Conservation (phyloP, 257 asterid species). For the Solanum chmielewskii region DNA sequence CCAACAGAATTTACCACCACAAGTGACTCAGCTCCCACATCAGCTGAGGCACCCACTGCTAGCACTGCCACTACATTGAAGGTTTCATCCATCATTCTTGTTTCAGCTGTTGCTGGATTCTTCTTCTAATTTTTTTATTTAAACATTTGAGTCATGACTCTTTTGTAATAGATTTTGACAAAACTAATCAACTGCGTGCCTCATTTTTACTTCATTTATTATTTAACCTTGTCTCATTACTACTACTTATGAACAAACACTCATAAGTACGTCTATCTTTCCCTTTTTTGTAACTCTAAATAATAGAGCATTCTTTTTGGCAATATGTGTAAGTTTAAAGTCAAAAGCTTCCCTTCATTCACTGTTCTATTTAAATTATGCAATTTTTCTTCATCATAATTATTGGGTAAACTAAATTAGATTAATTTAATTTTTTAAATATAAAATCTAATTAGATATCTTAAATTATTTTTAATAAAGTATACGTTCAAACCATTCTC, state of each 20-base stretch:
- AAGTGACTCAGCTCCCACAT: background rate
- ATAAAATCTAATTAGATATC: too few relatives aligned
- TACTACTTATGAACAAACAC: background rate
- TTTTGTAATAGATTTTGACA: background rate
- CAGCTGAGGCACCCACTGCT: constrained; percentile 7
- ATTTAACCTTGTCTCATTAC: background rate
- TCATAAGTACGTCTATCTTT: background rate
- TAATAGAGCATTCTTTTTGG: background rate
- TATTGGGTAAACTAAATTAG: too few relatives aligned
- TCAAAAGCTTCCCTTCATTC: background rate
- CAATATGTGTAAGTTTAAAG: background rate
- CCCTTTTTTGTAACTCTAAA: too few relatives aligned
- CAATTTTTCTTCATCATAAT: too few relatives aligned
- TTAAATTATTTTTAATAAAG: too few relatives aligned
- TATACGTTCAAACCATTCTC: too few relatives aligned
- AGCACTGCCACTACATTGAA: constrained; percentile 31
- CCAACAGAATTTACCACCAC: constrained; percentile 4
- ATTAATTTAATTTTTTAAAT: too few relatives aligned
- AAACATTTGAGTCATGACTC: background rate
- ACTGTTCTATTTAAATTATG: background rate
- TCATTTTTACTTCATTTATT: background rate
- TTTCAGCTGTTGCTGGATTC: constrained; percentile 34
- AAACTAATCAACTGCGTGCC: background rate
- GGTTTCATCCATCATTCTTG: constrained; percentile 24
- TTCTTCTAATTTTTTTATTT: constrained; percentile 5